A percentile compares a stretch with the other conserved stretches of the same genome.
phyloP scores from a whole-genome alignment of 441 rosid species.

The Metrosideros polymorpha region DNA sequence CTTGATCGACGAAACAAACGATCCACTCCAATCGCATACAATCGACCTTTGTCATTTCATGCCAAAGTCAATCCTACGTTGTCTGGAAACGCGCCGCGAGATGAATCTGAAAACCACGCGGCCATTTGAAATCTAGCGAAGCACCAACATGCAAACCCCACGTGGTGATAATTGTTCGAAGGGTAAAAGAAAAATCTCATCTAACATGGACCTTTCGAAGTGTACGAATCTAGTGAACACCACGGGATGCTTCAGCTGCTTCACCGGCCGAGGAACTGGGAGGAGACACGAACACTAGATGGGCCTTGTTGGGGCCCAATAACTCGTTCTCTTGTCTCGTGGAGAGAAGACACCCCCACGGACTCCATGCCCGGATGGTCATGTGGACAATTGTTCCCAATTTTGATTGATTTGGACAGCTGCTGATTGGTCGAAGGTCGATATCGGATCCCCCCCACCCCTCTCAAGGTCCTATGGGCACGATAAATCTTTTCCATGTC shows the following conservation, averaged over 20 bases:
- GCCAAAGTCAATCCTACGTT: not conserved
- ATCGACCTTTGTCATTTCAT: not conserved
- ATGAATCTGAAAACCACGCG: not conserved
- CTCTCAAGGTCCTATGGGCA: not conserved
- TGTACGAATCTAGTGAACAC: not conserved
- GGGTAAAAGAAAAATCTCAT: not conserved
- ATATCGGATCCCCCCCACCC: not conserved
- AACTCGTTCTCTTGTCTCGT: slow-evolving; percentile 6
- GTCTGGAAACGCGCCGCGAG: not conserved
- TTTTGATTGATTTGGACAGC: slow-evolving; percentile 3
- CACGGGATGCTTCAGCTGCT: not conserved
- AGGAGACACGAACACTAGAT: not conserved
- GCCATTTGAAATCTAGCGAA: not conserved
- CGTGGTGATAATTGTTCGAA: not conserved
- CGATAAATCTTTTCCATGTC: not conserved
- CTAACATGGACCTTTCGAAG: not conserved
- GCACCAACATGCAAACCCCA: not conserved
- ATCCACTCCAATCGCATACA: not conserved
- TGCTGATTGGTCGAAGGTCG: not conserved
- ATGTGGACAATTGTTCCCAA: not conserved
- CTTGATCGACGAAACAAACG: not conserved
- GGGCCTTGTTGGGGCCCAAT: slow-evolving; percentile 1
- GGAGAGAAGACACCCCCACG: slow-evolving; percentile 9
- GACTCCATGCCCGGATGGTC: slow-evolving; percentile 1
- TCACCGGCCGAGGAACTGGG: not conserved